These are phyloP conservation scores for Fusarium marasasianum DNA, from an alignment of 2,329 filamentous ascomycete genomes.

Conservation along the genomic window DNA sequence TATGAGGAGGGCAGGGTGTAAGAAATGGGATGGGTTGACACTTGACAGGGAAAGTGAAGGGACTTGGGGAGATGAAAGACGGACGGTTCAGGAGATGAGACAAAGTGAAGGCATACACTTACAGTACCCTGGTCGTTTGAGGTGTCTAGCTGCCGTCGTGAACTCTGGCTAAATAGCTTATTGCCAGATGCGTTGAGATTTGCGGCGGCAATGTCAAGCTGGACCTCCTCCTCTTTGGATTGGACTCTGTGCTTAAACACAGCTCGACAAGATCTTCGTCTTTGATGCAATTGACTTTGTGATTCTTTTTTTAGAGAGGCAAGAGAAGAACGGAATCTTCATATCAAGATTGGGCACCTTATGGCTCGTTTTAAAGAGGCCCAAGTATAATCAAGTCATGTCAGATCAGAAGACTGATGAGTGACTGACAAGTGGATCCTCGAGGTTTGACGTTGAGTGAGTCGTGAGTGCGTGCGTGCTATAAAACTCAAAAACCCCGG, in stretches of 20 bases:
- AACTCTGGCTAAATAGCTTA: constrained; percentile 28
- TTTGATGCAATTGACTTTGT: constrained; percentile 11
- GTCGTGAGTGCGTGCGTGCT: neutral
- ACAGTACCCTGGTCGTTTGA: constrained; percentile 28
- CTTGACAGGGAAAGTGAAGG: constrained; percentile 10
- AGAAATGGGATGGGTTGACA: constrained; percentile 8
- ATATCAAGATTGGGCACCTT: constrained; percentile 2
- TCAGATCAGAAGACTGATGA: constrained; percentile 31
- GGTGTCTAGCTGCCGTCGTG: constrained; percentile 21
- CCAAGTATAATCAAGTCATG: constrained; percentile 21
- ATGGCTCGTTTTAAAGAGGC: constrained; percentile 20
- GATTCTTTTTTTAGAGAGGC: neutral
- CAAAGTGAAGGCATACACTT: constrained; percentile 18
- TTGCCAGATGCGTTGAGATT: constrained; percentile 25
- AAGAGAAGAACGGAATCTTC: neutral
- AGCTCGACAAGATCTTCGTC: constrained; percentile 16
- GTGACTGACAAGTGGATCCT: constrained; percentile 30
- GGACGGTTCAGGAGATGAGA: constrained; percentile 3
- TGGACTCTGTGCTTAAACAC: constrained; percentile 5
- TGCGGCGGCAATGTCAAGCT: constrained; percentile 17
- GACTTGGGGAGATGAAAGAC: neutral
- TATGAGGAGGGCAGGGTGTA: constrained; percentile 12
- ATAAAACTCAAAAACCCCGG: neutral
- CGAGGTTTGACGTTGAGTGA: constrained; percentile 4
- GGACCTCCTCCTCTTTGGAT: constrained; percentile 5